Evolutionary conservation across 805 yeast species (phyloP).

Genomic region (Hanseniaspora lachancei): DNA sequence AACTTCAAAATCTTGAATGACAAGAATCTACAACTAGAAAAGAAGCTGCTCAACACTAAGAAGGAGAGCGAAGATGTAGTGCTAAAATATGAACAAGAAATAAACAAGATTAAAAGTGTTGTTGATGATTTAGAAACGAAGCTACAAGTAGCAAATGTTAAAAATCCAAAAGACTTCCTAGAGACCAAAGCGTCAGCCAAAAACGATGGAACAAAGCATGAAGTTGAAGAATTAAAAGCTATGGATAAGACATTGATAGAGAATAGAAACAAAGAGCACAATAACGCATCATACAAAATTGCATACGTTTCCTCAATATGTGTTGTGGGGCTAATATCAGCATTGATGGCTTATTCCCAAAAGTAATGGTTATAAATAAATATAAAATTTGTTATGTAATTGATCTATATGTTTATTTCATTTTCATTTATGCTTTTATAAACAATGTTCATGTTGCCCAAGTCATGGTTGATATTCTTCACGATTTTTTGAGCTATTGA

Average conservation of each 20-base stretch:
- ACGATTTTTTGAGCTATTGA: slow-evolving; percentile 35
- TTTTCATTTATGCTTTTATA: slow-evolving; percentile 25
- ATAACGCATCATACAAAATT: neutral
- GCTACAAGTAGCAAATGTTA: slow-evolving; percentile 25
- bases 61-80: slow-evolving; percentile 1
- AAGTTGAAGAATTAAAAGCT: neutral
- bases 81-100: slow-evolving; percentile 4
- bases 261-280: neutral
- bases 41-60: neutral
- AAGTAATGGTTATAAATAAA: neutral
- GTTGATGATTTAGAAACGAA: slow-evolving; percentile 25
- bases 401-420: neutral
- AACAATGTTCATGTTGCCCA: slow-evolving; percentile 31
- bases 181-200: neutral
- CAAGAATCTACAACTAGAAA: slow-evolving; percentile 8
- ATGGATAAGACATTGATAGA: neutral
- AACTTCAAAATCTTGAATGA: slow-evolving; percentile 12
- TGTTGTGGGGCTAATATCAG: slow-evolving; percentile 12
- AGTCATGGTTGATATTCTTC: slow-evolving; percentile 30
- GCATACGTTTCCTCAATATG: slow-evolving; percentile 12
- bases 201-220: neutral
- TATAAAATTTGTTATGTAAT: neutral
- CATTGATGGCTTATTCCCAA: slow-evolving; percentile 13
- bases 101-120: slow-evolving; percentile 20
- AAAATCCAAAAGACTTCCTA: neutral